phyloP scores from a whole-genome alignment of 2,329 filamentous ascomycete genomes.

The Hortaea sp. region DNA sequence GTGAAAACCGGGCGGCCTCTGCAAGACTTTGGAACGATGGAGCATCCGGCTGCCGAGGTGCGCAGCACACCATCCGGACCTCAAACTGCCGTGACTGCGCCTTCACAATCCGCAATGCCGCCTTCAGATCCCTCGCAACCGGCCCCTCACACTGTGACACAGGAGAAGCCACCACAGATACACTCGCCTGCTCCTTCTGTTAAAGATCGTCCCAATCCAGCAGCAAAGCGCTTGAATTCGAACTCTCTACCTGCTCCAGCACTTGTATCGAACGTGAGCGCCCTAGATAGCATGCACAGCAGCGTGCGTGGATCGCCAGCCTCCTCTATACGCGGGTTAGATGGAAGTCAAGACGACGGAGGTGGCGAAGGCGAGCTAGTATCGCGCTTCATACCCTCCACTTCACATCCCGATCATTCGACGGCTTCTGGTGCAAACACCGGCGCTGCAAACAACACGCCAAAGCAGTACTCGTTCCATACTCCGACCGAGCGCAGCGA shows the following conservation, averaged over 20 bases:
- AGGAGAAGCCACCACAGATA: not conserved
- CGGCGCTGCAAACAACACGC: constrained; percentile 14
- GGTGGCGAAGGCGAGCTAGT: constrained; percentile 20
- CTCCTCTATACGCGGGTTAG: constrained; percentile 14
- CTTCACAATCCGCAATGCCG: too few species aligned
- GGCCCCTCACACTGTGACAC: not conserved
- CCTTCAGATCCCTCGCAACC: not conserved
- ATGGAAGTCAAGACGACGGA: constrained; percentile 6
- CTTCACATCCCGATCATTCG: constrained; percentile 18
- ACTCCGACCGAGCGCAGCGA: constrained; percentile 17
- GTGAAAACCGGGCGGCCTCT: not conserved
- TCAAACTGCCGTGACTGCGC: not conserved
- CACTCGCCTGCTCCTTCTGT: not conserved
- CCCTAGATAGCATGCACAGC: constrained; percentile 21
- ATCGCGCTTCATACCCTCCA: constrained; percentile 22
- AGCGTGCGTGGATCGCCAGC: constrained; percentile 20
- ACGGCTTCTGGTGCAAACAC: constrained; percentile 20
- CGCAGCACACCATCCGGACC: not conserved
- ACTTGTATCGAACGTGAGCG: constrained; percentile 21
- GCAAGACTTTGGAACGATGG: not conserved
- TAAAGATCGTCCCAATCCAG: constrained; percentile 19
- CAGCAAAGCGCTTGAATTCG: constrained; percentile 14
- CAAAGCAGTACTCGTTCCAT: constrained; percentile 19
- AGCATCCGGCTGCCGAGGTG: not conserved
- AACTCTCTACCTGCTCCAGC: constrained; percentile 19